Conservation (phyloP, 495 filamentous ascomycete species). For the Durotheca rogersii region DNA sequence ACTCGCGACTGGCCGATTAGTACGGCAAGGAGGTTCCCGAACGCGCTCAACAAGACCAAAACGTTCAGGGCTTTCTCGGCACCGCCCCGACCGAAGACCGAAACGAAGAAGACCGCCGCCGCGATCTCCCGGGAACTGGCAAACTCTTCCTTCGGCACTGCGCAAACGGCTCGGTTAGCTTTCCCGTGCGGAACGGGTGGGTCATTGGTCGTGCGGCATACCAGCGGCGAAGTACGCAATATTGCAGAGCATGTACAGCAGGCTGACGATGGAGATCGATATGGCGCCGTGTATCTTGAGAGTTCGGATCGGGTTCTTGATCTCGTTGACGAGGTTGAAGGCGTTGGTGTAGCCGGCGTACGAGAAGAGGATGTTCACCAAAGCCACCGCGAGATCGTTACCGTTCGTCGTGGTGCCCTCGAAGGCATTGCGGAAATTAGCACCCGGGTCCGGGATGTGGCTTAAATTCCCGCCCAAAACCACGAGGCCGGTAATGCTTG, state of each 20-base stretch:
- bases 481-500: constrained; percentile 60
- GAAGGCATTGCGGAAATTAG: constrained; percentile 62
- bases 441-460: constrained; percentile 53
- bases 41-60: constrained; percentile 62
- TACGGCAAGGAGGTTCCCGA: constrained; percentile 63
- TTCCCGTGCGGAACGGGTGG: not conserved
- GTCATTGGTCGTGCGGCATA: constrained; percentile 5
- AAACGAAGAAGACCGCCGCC: constrained; percentile 60
- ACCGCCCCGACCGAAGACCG: constrained; percentile 56
- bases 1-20: constrained; percentile 59
- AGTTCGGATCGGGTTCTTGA: constrained; percentile 47
- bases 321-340: constrained; percentile 66
- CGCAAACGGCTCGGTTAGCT: constrained; percentile 2
- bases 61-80: constrained; percentile 58
- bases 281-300: constrained; percentile 57
- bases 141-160: constrained; percentile 56
- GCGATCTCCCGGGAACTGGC: constrained; percentile 53
- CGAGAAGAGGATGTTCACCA: constrained; percentile 64
- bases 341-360: constrained; percentile 64
- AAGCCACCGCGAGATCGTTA: constrained; percentile 58
- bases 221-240: constrained; percentile 61
- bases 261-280: constrained; percentile 51
- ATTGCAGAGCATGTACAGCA: constrained; percentile 62
- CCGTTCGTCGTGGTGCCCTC: constrained; percentile 51
- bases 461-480: constrained; percentile 59